A percentile compares a stretch with the other conserved stretches of the same genome.
Conservation (phyloP, 108 stramenopile species). For the Fragilaria crotonensis region DNA sequence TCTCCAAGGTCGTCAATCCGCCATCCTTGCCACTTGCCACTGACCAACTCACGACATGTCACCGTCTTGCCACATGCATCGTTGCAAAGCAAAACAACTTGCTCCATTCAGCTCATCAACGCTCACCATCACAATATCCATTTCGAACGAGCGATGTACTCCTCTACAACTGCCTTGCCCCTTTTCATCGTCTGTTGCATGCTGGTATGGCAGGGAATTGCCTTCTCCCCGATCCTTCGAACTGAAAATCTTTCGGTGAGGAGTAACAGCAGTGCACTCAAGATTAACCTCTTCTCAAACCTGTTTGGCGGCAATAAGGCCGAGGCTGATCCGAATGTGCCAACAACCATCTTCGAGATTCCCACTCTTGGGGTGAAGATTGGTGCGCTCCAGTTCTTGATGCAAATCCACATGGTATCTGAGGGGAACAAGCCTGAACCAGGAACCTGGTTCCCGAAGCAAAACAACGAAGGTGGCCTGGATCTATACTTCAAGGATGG, state of each 20-base stretch:
- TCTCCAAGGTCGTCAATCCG: no score
- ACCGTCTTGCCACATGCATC: no score
- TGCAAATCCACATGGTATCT: constrained; percentile 46
- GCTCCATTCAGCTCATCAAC: no score
- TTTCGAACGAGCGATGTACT: no score
- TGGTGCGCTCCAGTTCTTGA: constrained; percentile 32
- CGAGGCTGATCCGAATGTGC: not conserved
- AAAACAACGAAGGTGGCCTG: constrained; percentile 36
- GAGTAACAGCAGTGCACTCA: not conserved
- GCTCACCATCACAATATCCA: no score
- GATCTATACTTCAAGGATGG: constrained; percentile 58
- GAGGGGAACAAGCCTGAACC: constrained; percentile 42
- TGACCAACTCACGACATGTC: no score
- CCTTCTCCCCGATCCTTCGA: no score
- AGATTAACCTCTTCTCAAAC: constrained; percentile 5
- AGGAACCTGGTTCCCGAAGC: constrained; percentile 48
- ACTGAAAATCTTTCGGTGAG: not conserved
- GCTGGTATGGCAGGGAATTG: no score
- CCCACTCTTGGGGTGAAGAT: constrained; percentile 28
- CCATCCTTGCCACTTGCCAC: no score
- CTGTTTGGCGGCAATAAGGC: constrained; percentile 9
- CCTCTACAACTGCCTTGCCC: no score
- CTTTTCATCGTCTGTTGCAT: no score
- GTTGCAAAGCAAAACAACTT: no score
- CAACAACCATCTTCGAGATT: constrained; percentile 20